A percentile compares a stretch with the other conserved stretches of the same genome.
phyloP scores from a whole-genome alignment of 2,329 filamentous ascomycete species.

The Fusarium liriodendri region DNA sequence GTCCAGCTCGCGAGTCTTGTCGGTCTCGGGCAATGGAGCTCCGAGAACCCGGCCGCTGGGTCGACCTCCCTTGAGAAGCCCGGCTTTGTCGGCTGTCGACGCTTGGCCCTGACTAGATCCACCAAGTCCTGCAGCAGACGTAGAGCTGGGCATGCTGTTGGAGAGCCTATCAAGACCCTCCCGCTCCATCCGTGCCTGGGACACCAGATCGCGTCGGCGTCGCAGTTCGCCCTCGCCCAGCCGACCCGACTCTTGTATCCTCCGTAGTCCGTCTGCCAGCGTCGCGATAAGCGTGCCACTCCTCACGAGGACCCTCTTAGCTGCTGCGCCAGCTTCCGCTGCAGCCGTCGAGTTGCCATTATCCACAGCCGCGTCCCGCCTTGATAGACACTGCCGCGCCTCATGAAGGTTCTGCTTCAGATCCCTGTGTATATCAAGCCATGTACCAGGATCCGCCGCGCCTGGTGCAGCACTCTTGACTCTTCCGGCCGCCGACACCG shows the following conservation, averaged over 20 bases:
- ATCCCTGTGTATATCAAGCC: constrained; percentile 81
- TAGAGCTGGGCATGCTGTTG: constrained; percentile 60
- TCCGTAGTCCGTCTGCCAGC: constrained; percentile 73
- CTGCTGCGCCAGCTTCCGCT: constrained; percentile 75
- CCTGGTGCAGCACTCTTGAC: constrained; percentile 52
- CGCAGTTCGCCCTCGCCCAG: constrained; percentile 81
- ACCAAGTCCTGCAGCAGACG: constrained; percentile 46
- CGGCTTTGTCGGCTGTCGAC: constrained; percentile 60
- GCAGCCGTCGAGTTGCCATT: constrained; percentile 56
- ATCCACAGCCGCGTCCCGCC: constrained; percentile 67
- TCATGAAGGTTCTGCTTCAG: constrained; percentile 73
- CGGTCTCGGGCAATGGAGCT: constrained; percentile 78
- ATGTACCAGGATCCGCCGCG: constrained; percentile 72
- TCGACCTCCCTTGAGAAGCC: constrained; percentile 55
- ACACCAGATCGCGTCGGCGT: constrained; percentile 76
- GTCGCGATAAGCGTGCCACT: constrained; percentile 72
- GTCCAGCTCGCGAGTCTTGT: constrained; percentile 80
- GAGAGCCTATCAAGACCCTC: constrained; percentile 81
- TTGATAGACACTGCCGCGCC: constrained; percentile 75
- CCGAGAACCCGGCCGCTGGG: constrained; percentile 75
- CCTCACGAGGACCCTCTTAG: constrained; percentile 78
- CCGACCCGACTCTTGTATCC: constrained; percentile 64
- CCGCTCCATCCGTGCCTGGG: constrained; percentile 76
- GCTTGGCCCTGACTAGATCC: constrained; percentile 63
- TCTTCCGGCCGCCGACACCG: constrained; percentile 59